phyloP scores from a whole-genome alignment of 768 basidiomycete genomes.

The Boletus rex-veris region DNA sequence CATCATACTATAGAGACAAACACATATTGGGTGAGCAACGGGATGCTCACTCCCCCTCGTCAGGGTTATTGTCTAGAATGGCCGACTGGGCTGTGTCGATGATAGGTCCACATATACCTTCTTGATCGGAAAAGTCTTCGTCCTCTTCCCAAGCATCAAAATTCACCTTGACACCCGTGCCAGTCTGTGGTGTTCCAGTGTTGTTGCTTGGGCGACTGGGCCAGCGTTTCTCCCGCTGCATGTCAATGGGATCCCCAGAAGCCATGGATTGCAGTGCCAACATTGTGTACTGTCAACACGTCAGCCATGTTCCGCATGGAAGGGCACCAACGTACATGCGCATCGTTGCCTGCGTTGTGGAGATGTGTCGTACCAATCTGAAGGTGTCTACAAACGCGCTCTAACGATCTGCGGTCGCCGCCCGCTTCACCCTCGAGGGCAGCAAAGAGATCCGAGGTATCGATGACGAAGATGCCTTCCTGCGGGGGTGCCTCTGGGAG shows the following conservation, averaged over 20 bases:
- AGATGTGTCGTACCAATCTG: conserved; percentile 51
- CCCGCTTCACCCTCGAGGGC: conserved; percentile 63
- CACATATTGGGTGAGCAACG: neutral
- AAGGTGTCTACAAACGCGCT: conserved; percentile 60
- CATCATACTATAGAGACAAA: conserved; percentile 4
- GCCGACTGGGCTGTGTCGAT: conserved; percentile 12
- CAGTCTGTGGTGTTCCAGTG: conserved; percentile 19
- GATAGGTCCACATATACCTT: conserved; percentile 34
- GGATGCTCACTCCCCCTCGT: neutral
- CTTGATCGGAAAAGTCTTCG: conserved; percentile 42
- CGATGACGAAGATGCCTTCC: conserved; percentile 59
- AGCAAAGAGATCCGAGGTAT: conserved; percentile 72
- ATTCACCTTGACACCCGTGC: conserved; percentile 45
- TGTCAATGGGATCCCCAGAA: conserved; percentile 65
- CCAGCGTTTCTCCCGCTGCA: conserved; percentile 78
- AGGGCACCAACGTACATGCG: conserved; percentile 50
- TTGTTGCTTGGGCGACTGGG: conserved; percentile 49
- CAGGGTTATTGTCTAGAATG: conserved; percentile 1
- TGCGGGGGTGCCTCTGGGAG: conserved; percentile 56
- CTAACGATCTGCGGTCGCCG: conserved; percentile 52
- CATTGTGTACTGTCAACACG: conserved; percentile 60
- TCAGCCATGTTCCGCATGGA: neutral
- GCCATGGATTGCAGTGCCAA: conserved; percentile 68
- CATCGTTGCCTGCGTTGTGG: conserved; percentile 89
- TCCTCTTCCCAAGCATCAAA: conserved; percentile 63